These are phyloP conservation scores for Starmera quercuum DNA, from an alignment of 805 yeast genomes.

Conservation along the genomic window DNA sequence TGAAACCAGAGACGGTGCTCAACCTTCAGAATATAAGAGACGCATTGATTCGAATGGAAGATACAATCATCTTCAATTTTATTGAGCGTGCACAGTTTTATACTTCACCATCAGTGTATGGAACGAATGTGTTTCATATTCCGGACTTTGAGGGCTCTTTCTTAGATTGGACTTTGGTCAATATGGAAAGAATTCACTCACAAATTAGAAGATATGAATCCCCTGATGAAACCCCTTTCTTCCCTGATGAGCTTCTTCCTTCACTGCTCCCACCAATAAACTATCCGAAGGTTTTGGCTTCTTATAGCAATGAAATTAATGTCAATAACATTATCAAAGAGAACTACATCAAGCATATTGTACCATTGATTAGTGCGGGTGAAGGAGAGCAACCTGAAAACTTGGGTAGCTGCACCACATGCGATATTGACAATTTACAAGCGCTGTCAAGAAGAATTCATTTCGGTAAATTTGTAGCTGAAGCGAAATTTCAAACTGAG, in stretches of 20 bases:
- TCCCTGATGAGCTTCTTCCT: slow-evolving; percentile 53
- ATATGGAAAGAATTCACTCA: slow-evolving; percentile 67
- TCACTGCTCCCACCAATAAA: slow-evolving; percentile 75
- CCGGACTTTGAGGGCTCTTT: slow-evolving; percentile 74
- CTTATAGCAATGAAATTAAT: slow-evolving; percentile 65
- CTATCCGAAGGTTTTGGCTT: slow-evolving; percentile 74
- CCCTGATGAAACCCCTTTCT: slow-evolving; percentile 91
- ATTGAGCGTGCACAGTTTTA: slow-evolving; percentile 90
- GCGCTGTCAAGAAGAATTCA: slow-evolving; percentile 88
- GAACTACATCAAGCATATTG: slow-evolving; percentile 64
- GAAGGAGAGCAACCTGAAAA: slow-evolving; percentile 76
- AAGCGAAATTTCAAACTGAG: slow-evolving; percentile 76
- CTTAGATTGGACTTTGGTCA: slow-evolving; percentile 76
- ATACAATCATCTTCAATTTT: slow-evolving; percentile 85
- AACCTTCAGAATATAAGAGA: slow-evolving; percentile 76
- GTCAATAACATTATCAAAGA: slow-evolving; percentile 63
- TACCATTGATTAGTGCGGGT: slow-evolving; percentile 63
- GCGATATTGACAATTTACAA: slow-evolving; percentile 84
- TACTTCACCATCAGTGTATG: slow-evolving; percentile 69
- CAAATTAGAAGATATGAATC: slow-evolving; percentile 87
- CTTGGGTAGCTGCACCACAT: slow-evolving; percentile 75
- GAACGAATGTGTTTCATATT: slow-evolving; percentile 44
- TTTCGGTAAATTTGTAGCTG: slow-evolving; percentile 97
- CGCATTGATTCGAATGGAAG: slow-evolving; percentile 89
- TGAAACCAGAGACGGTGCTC: slow-evolving; percentile 74